phyloP scores from a whole-genome alignment of 441 rosid genomes.

The Corymbia citriodora region DNA sequence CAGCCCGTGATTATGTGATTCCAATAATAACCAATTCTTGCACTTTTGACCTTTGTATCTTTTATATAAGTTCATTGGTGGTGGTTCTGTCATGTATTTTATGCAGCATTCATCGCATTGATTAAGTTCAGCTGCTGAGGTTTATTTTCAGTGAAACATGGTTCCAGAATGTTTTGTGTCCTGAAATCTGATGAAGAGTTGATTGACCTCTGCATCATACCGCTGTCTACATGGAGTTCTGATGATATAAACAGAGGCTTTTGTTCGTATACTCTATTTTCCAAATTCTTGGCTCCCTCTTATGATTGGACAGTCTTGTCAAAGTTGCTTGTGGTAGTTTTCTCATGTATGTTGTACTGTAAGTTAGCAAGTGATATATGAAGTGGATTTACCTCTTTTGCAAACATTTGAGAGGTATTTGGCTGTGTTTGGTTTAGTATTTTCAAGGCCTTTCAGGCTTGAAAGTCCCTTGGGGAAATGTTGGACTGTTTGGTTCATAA shows the following conservation, averaged over 20 bases:
- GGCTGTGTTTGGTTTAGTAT: neutral
- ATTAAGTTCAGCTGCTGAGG: neutral
- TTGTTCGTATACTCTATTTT: neutral
- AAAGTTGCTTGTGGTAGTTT: neutral
- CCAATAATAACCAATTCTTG: neutral
- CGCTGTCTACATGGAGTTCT: neutral
- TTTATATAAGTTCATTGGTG: neutral
- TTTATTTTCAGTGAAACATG: neutral
- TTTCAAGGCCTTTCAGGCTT: no score
- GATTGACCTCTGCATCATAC: neutral
- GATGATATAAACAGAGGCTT: neutral
- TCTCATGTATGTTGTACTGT: neutral
- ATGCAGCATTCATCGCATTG: neutral
- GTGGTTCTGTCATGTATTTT: neutral
- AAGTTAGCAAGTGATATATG: neutral
- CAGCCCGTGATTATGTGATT: neutral
- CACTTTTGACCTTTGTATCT: neutral
- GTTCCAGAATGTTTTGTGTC: neutral
- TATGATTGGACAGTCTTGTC: neutral
- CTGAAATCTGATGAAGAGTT: neutral
- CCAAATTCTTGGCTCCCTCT: neutral
- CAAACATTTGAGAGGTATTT: neutral
- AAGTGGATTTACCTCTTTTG: neutral
- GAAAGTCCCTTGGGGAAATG: no score
- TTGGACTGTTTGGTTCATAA: no score